These are phyloP conservation scores for Clonostachys chloroleuca DNA, from an alignment of 2,329 filamentous ascomycete species.

Conservation along the genomic window DNA sequence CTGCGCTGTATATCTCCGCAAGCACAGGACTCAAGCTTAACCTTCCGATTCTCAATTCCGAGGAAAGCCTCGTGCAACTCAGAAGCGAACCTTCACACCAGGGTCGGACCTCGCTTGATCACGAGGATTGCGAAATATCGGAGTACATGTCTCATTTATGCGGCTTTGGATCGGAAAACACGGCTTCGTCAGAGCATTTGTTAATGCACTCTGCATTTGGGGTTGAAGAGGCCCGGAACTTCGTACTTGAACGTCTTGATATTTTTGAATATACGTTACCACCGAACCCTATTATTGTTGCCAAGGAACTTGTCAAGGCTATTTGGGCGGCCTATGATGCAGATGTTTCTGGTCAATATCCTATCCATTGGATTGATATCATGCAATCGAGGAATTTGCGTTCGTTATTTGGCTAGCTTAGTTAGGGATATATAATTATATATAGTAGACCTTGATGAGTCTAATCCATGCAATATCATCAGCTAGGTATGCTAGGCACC, in stretches of 20 bases:
- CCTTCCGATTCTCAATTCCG: too few relatives aligned
- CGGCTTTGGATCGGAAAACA: too few relatives aligned
- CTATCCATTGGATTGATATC: constrained; percentile 36
- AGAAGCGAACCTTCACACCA: too few relatives aligned
- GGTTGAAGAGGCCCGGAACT: constrained; percentile 28
- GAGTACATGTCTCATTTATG: too few relatives aligned
- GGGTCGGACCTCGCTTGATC: too few relatives aligned
- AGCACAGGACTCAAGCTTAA: constrained; percentile 23
- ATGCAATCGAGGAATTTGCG: constrained; percentile 27
- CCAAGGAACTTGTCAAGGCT: constrained; percentile 31
- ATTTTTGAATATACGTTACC: constrained; percentile 31
- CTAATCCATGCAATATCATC: too few relatives aligned
- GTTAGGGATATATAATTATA: neutral
- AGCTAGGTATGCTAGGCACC: too few relatives aligned
- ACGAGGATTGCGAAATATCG: too few relatives aligned
- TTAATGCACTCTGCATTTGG: constrained; percentile 16
- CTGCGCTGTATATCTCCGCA: constrained; percentile 27
- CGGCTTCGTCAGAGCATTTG: too few relatives aligned
- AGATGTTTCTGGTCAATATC: constrained; percentile 19
- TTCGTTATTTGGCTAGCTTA: constrained; percentile 22
- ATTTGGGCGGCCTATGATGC: constrained; percentile 34
- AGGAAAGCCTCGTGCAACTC: too few relatives aligned
- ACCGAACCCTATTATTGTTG: constrained; percentile 34
- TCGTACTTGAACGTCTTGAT: constrained; percentile 28
- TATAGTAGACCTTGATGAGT: too few relatives aligned